Evolutionary conservation across 495 filamentous ascomycete genomes (phyloP).

Genomic region (Neurospora sp.): DNA sequence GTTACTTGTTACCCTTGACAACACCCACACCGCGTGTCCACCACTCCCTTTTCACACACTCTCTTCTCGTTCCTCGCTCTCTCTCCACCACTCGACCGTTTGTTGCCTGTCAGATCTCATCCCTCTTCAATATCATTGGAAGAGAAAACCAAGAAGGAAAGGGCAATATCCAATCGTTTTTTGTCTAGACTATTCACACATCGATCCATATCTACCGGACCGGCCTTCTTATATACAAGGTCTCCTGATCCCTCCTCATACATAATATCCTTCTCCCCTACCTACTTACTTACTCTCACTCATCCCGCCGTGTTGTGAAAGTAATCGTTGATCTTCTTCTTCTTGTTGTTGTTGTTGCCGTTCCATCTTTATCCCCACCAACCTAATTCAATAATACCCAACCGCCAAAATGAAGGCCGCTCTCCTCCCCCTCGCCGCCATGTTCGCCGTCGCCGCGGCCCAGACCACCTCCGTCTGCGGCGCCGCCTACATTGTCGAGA

Average conservation of each 20-base stretch:
- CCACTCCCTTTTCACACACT: neutral
- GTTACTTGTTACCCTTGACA: neutral
- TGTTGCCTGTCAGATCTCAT: neutral
- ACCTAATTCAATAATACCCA: neutral
- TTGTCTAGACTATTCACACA: neutral
- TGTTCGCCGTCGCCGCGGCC: constrained; percentile 23
- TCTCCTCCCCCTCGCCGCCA: constrained; percentile 20
- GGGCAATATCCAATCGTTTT: neutral
- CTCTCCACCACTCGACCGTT: neutral
- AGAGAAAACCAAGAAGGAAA: neutral
- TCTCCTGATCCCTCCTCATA: neutral
- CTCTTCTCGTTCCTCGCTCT: neutral
- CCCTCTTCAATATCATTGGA: neutral
- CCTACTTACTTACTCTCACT: neutral
- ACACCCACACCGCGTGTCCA: neutral
- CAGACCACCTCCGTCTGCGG: constrained; percentile 21
- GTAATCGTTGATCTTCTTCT: neutral
- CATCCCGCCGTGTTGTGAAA: neutral
- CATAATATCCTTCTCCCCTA: neutral
- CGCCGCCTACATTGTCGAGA: constrained; percentile 36
- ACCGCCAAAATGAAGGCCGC: constrained; percentile 27
- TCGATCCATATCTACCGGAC: neutral
- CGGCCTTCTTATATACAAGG: neutral
- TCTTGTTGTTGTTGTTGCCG: neutral
- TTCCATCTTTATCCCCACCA: neutral